phyloP scores from a whole-genome alignment of 352 stramenopile species.

The Globisporangium viniferum region DNA sequence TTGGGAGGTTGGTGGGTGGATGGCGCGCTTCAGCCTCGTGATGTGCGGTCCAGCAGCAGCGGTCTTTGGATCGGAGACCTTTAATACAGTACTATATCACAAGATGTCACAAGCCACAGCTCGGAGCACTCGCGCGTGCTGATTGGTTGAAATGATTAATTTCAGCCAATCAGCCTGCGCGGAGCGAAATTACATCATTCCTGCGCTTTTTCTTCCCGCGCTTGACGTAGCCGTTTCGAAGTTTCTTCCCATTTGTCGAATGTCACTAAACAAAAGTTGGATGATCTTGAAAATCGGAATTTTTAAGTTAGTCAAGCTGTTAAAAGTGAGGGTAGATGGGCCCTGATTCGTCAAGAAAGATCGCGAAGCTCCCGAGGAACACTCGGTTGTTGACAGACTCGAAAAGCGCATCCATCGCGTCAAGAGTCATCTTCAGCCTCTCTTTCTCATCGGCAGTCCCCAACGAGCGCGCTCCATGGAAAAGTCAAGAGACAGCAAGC shows the following conservation, averaged over 20 bases:
- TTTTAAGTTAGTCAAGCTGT: background rate
- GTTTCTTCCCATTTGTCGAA: background rate
- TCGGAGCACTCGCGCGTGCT: background rate
- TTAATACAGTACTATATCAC: slow-evolving; percentile 1
- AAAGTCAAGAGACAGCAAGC: too few species aligned
- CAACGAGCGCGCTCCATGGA: too few species aligned
- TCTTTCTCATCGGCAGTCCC: too few species aligned
- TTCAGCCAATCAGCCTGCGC: background rate
- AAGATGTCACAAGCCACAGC: background rate
- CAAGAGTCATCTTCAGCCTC: too few species aligned
- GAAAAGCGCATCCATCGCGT: background rate
- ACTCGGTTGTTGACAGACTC: background rate
- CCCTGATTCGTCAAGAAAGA: background rate
- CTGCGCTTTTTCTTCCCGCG: slow-evolving; percentile 4
- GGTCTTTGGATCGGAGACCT: background rate
- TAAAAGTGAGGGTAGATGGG: background rate
- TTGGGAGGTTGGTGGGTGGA: background rate
- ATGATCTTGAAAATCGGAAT: background rate
- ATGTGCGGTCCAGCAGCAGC: background rate
- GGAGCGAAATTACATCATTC: slow-evolving; percentile 19
- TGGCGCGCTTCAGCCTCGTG: background rate
- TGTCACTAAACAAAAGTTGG: background rate
- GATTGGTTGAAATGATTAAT: slow-evolving; percentile 6
- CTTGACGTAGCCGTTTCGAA: slow-evolving; percentile 5
- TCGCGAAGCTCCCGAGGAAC: background rate